These are phyloP conservation scores for Leptosphaerulina australis DNA, from an alignment of 2,329 filamentous ascomycete species.

Conservation along the genomic window DNA sequence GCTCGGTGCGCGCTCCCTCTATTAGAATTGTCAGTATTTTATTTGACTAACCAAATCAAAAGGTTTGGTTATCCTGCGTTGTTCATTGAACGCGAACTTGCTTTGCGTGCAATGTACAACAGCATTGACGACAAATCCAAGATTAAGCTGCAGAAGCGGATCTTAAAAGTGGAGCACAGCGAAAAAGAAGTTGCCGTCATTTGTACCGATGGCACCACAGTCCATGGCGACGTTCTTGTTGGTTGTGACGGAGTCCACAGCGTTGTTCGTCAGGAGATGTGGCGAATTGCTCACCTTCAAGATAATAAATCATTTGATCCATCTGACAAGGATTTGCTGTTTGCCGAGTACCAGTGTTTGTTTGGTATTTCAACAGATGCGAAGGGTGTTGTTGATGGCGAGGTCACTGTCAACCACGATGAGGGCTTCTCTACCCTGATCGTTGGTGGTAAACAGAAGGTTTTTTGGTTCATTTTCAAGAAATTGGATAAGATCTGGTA, in stretches of 20 bases:
- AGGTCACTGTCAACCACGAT: conserved; percentile 12
- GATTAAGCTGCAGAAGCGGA: conserved; percentile 10
- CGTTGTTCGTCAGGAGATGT: conserved; percentile 23
- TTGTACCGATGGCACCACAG: conserved; percentile 13
- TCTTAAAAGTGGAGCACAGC: neutral
- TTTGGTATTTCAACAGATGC: conserved; percentile 20
- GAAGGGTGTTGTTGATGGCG: conserved; percentile 6
- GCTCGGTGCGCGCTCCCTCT: neutral
- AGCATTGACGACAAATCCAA: conserved; percentile 21
- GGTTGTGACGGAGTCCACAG: conserved; percentile 30
- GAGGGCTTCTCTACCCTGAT: conserved; percentile 13
- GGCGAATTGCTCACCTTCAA: conserved; percentile 13
- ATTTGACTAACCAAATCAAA: neutral
- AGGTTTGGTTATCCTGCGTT: neutral
- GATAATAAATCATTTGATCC: conserved; percentile 8
- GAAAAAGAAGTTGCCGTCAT: conserved; percentile 11
- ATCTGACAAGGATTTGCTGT: conserved; percentile 9
- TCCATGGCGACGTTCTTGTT: conserved; percentile 21
- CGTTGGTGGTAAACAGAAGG: conserved; percentile 22
- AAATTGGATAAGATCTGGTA: conserved; percentile 25
- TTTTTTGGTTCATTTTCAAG: conserved; percentile 42
- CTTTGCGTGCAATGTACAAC: conserved; percentile 22
- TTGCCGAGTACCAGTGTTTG: conserved; percentile 22
- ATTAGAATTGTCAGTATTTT: too few species aligned
- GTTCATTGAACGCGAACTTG: conserved; percentile 24